Conservation (phyloP, 2,329 filamentous ascomycete species). For the Exserohilum turcica region DNA sequence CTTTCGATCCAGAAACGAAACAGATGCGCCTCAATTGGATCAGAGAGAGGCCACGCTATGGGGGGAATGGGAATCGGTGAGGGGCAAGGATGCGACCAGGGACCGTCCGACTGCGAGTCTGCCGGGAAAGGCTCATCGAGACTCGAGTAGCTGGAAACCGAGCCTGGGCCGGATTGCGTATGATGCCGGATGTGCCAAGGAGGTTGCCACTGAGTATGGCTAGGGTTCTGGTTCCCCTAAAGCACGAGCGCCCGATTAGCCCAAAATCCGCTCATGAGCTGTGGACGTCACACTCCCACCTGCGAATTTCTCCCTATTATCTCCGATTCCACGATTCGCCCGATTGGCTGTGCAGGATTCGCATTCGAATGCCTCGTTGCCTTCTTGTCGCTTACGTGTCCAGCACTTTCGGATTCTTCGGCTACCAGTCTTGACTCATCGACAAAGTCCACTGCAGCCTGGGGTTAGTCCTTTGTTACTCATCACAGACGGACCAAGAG, state of each 20-base stretch:
- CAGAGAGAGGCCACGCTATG: slow-evolving; percentile 12
- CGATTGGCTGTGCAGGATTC: not conserved
- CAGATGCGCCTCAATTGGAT: slow-evolving; percentile 20
- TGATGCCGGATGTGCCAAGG: slow-evolving; percentile 1
- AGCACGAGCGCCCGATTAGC: not conserved
- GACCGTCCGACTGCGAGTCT: slow-evolving; percentile 7
- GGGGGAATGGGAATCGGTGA: not conserved
- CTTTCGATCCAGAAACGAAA: slow-evolving; percentile 24
- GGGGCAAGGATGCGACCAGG: not conserved
- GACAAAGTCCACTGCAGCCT: slow-evolving; percentile 22
- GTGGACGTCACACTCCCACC: not conserved
- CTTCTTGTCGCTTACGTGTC: not conserved
- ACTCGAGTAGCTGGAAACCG: slow-evolving; percentile 15
- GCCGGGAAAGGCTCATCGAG: slow-evolving; percentile 8
- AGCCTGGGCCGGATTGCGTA: slow-evolving; percentile 14
- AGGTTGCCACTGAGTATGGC: slow-evolving; percentile 5
- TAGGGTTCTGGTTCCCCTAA: not conserved
- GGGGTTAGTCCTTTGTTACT: not conserved
- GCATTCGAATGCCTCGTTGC: slow-evolving; percentile 4
- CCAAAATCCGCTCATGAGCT: not conserved
- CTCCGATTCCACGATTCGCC: slow-evolving; percentile 6
- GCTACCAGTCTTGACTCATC: slow-evolving; percentile 23
- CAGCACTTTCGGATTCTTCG: slow-evolving; percentile 12
- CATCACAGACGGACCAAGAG: not conserved
- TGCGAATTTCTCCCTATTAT: not conserved